Base-by-base conservation (phyloP, 2,329 filamentous ascomycete genomes). In the Microdochium bolleyi region DNA sequence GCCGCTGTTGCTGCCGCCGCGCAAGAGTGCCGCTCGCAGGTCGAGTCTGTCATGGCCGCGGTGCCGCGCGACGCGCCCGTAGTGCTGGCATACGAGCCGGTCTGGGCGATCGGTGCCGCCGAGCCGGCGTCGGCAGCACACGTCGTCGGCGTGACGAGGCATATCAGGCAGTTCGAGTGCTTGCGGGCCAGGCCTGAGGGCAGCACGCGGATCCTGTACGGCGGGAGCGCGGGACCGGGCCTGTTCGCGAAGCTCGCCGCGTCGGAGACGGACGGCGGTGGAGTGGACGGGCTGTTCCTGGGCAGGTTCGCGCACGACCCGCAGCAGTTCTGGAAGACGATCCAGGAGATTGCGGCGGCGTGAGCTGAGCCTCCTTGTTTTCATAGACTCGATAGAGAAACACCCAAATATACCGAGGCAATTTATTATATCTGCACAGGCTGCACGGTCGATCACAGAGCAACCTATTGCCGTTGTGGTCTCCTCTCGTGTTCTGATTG, bases 11-110 rank as follows among this genome's bases (percentile, higher is more conserved):
- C 75, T 0, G 64, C 73, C 1, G 88, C 88, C 0, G 77, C 89
- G 2, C 67, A 74, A 14, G 85, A 92, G 66, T 88, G 88, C 61
- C 73, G 71, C 34, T 69, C 72, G 3, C 88, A 92, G 67, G 75
- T 95, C 53, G 74, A 76, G 38, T 73, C 81, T 1, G 82, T 89
- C 2, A 65, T 94, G 51, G 71, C 71, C 1, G 78, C 75, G 0
- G 72, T 92, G 8, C 77, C 83, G 1, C 73, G 73, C 11, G 74
- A 82, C 16, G 80, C 83, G 0, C 85, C 90, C 49, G 78, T 94
- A 4, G 80, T 92, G 7, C 77, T 95, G 53, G 89, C 89, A 1
- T 95, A 95, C 64, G 89, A 95, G 72, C 89, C 89, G 8, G 88
- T 94, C 1, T 95, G 89, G 89, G 89, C 89, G 1, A 95, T 94